Evolutionary conservation across 1,139 yeast genomes (phyloP).

Genomic region (Petasospora rhodanensis): DNA sequence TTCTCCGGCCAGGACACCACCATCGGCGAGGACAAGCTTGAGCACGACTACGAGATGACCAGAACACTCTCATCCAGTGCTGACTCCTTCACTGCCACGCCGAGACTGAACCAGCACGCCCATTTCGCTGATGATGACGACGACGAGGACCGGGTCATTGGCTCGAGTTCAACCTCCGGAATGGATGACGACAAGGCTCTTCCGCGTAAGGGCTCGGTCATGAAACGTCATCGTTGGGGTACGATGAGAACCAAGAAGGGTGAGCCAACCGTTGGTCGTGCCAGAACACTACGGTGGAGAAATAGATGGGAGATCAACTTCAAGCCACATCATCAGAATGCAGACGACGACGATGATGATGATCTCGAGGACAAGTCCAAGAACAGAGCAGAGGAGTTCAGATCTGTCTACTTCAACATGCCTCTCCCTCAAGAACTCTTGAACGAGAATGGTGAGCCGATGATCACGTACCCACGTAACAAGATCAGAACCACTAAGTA

Average conservation of each 20-base stretch:
- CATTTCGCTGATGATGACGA: constrained; percentile 16
- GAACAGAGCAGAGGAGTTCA: constrained; percentile 25
- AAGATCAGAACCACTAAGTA: constrained; percentile 95
- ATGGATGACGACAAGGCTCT: constrained; percentile 10
- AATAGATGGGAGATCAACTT: constrained; percentile 14
- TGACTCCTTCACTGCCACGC: constrained; percentile 22
- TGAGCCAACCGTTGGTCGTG: constrained; percentile 45
- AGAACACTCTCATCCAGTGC: constrained; percentile 12
- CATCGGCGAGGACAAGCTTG: constrained; percentile 12
- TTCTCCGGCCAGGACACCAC: constrained; percentile 20
- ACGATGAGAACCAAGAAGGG: constrained; percentile 78
- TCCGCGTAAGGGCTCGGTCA: constrained; percentile 29
- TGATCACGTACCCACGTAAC: constrained; percentile 64
- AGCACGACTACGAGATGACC: constrained; percentile 14
- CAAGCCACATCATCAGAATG: constrained; percentile 16
- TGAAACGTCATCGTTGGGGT: constrained; percentile 87
- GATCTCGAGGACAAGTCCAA: constrained; percentile 27
- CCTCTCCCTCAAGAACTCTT: constrained; percentile 59
- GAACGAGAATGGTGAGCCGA: constrained; percentile 62
- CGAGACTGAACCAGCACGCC: constrained; percentile 14
- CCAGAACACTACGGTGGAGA: constrained; percentile 37
- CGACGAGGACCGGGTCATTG: constrained; percentile 1
- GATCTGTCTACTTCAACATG: constrained; percentile 65
- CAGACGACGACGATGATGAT: constrained; percentile 8
- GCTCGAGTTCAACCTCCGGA: constrained; percentile 1